Conservation (phyloP, 2,329 filamentous ascomycete genomes). For the Alternaria ventricosa region DNA sequence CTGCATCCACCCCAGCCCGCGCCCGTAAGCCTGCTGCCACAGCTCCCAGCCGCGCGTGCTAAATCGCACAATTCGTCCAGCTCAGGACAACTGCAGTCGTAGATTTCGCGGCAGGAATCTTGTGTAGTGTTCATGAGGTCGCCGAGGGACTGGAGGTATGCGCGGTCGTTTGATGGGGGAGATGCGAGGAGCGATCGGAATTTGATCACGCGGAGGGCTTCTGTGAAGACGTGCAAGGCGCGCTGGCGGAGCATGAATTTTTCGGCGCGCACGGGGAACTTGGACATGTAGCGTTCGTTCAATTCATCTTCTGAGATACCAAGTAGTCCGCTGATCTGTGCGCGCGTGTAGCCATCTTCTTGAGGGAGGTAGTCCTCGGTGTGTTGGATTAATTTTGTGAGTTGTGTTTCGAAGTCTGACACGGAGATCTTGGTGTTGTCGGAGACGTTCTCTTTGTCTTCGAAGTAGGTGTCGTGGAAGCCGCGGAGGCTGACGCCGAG, state of each 20-base stretch:
- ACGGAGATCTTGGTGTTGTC: constrained; percentile 57
- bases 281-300: constrained; percentile 79
- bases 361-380: constrained; percentile 74
- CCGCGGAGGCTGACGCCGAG: constrained; percentile 83
- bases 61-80: constrained; percentile 88
- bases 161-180: constrained; percentile 58
- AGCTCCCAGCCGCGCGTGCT: constrained; percentile 77
- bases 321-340: constrained; percentile 79
- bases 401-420: constrained; percentile 63
- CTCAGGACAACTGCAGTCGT: constrained; percentile 91
- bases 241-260: constrained; percentile 87
- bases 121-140: constrained; percentile 89
- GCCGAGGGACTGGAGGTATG: constrained; percentile 76
- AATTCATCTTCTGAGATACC: constrained; percentile 73
- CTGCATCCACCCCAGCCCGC: constrained; percentile 97
- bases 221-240: constrained; percentile 87
- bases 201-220: constrained; percentile 82
- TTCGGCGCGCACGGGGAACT: constrained; percentile 87
- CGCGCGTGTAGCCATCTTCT: constrained; percentile 84
- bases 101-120: constrained; percentile 81
- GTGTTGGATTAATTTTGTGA: constrained; percentile 74
- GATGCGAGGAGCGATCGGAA: constrained; percentile 78
- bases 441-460: constrained; percentile 55
- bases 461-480: constrained; percentile 85
- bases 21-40: constrained; percentile 86